Evolutionary conservation across 257 asterid genomes (phyloP).

Genomic region (Parsonsia alboflavescens): DNA sequence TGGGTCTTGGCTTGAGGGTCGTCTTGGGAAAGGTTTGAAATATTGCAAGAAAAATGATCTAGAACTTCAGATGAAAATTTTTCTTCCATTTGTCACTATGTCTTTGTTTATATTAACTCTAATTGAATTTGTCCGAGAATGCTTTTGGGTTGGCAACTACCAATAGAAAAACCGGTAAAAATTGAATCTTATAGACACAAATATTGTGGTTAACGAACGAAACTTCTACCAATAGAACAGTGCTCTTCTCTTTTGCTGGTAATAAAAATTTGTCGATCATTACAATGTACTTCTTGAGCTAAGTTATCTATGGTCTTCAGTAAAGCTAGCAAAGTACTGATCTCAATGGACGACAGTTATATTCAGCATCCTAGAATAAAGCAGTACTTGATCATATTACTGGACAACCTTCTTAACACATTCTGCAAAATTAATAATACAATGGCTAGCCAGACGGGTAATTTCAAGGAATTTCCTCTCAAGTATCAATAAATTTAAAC

Average conservation of each 20-base stretch:
- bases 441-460: no score
- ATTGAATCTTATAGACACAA: constrained; percentile 2
- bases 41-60: neutral
- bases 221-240: constrained; percentile 10
- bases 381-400: neutral
- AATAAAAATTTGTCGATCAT: constrained; percentile 14
- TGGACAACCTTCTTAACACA: no score
- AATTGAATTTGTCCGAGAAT: neutral
- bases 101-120: neutral
- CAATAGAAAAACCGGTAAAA: neutral
- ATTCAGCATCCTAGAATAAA: neutral
- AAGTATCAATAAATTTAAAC: no score
- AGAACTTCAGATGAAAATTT: neutral
- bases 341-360: constrained; percentile 7
- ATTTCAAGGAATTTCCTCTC: no score
- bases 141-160: neutral
- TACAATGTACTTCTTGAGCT: constrained; percentile 12
- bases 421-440: no score
- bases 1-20: constrained; percentile 26
- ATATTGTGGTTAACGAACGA: constrained; percentile 27
- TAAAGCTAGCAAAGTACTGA: constrained; percentile 1
- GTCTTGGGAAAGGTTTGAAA: constrained; percentile 12
- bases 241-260: neutral
- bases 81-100: constrained; percentile 17
- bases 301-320: neutral